Base-by-base conservation (phyloP, 2,329 filamentous ascomycete genomes). In the Colletotrichum sp. region DNA sequence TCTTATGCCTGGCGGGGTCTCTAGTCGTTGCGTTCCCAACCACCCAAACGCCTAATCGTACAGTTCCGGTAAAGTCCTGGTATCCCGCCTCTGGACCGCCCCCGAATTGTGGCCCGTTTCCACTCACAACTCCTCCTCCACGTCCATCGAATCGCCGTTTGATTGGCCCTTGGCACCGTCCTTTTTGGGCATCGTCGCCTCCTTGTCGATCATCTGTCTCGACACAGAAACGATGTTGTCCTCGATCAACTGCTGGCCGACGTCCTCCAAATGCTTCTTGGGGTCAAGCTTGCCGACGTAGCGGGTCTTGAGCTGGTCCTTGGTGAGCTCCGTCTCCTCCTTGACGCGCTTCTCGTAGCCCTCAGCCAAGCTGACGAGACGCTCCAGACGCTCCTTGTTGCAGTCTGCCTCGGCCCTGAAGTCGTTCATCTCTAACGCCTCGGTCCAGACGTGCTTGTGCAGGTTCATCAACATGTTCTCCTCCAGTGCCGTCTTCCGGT, bases 401-500 rank as follows among this genome's bases (percentile, higher is more conserved):
- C 94, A 92, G 78, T 93, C 89, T 72, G 93, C 95, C 83, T 99
- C 96, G 73, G 92, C 88, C 79, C 93, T 92, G 90, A 99, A 99
- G 85, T 99, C 96, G 77, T 96, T 95, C 96, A 99, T 99, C 84
- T 98, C 93, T 79, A 99, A 86, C 7, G 96, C 97, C 85, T 99
- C 97, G 1, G 98, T 99, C 97, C 97, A 99, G 60, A 98, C 96
- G 80, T 99, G 97, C 90, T 99, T 99, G 91, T 99, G 97, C 79
- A 99, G 89, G 84, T 99, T 99, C 98, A 99, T 99, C 82, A 99
- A 87, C 97, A 99, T 99, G 86, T 98, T 99, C 90, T 99, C 98
- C 85, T 99, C 97, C 67, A 99, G 89, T 1, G 95, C 96, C 1
- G 96, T 98, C 90, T 99, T 99, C 83, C 96, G 92, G 87, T 99